Conservation (phyloP, 1,284 basidiomycete species). For the Malassezia cuniculi region DNA sequence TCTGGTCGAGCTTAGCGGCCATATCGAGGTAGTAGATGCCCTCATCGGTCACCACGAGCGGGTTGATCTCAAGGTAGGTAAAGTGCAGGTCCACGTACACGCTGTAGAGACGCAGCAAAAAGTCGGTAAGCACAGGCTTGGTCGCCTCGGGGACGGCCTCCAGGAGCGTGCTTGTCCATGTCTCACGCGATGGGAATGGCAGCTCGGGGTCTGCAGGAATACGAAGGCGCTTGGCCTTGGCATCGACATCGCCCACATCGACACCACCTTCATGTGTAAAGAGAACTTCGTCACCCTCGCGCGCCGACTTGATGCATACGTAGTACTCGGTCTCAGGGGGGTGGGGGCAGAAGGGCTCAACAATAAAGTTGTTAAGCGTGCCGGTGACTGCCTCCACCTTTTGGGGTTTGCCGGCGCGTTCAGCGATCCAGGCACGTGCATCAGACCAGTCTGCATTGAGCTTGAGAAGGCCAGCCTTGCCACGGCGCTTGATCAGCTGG, state of each 20-base stretch:
- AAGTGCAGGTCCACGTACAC: slow-evolving; percentile 77
- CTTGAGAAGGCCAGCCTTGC: slow-evolving; percentile 82
- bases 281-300: slow-evolving; percentile 89
- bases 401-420: slow-evolving; percentile 83
- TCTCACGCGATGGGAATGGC: slow-evolving; percentile 67
- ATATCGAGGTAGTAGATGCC: slow-evolving; percentile 95
- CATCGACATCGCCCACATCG: slow-evolving; percentile 94
- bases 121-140: slow-evolving; percentile 51
- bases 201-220: slow-evolving; percentile 66
- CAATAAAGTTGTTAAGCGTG: slow-evolving; percentile 90
- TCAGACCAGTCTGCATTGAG: slow-evolving; percentile 85
- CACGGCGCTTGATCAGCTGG: slow-evolving; percentile 97
- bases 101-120: slow-evolving; percentile 84
- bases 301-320: slow-evolving; percentile 90
- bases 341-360: slow-evolving; percentile 96
- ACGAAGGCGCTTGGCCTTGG: slow-evolving; percentile 80
- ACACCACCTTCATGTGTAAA: slow-evolving; percentile 99
- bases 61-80: slow-evolving; percentile 99
- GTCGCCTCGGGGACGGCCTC: slow-evolving; percentile 27
- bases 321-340: slow-evolving; percentile 89
- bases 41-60: slow-evolving; percentile 81
- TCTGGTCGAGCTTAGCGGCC: slow-evolving; percentile 95
- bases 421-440: slow-evolving; percentile 61
- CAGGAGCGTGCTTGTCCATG: slow-evolving; percentile 40
- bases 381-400: slow-evolving; percentile 87